Conservation (phyloP, 208 protist species). For the Hexamita inflata region DNA sequence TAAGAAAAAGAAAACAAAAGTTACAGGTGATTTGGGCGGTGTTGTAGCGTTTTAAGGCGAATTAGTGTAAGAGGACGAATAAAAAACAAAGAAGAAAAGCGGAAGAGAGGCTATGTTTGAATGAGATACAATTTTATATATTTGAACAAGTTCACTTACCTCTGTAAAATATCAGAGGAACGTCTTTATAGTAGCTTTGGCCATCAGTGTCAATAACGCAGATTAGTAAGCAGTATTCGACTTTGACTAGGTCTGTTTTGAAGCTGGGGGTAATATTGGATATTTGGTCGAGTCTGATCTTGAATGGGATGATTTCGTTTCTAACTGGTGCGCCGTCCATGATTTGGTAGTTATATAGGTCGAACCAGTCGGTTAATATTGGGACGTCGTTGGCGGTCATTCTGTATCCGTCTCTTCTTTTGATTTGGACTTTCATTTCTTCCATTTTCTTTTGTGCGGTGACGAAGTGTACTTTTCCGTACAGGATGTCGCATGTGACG, state of each 20-base stretch:
- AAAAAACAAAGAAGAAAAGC: no score
- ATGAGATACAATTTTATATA: no score
- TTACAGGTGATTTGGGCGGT: no score
- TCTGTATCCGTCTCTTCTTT: background rate
- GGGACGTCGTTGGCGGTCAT: background rate
- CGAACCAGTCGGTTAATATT: background rate
- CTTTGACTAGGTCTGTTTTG: background rate
- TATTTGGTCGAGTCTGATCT: background rate
- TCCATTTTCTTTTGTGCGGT: background rate
- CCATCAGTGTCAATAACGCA: background rate
- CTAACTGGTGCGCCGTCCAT: slow-evolving; percentile 9
- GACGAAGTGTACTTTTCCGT: slow-evolving; percentile 3
- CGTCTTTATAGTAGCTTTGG: background rate
- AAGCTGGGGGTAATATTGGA: background rate
- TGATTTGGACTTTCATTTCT: background rate
- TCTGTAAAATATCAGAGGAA: background rate
- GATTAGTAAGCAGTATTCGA: background rate
- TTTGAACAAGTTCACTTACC: no score
- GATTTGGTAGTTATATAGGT: background rate
- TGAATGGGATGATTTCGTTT: slow-evolving; percentile 13
- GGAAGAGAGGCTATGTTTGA: no score
- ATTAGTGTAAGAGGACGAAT: no score
- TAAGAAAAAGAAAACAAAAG: no score
- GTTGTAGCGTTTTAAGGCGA: no score
- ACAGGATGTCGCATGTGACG: slow-evolving; percentile 4